Evolutionary conservation across 2,329 filamentous ascomycete genomes (phyloP), one percentile per base, ranked within the genome.

Genomic region (Pestalotiopsis sp.): DNA sequence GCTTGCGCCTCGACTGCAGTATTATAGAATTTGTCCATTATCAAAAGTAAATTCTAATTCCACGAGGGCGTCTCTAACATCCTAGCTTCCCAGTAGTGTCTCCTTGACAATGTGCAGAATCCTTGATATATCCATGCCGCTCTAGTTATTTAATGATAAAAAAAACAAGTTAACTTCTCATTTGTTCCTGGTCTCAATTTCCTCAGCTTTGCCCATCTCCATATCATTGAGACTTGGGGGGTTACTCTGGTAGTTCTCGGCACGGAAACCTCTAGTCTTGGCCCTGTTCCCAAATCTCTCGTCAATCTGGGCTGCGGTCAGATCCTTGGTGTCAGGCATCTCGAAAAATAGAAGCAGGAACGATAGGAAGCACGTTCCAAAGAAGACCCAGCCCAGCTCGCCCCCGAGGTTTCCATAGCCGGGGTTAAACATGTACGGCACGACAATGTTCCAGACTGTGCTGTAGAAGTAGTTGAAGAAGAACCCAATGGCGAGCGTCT

Each of bases 391-490:
- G 30, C 63, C 63, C 44, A 57, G 22, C 20, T 52, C 26, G 14
- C 44, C 63, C 4, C 63, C 63, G 4, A 65, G 63, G 63, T 65
- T 57, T 22, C 63, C 63, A 4, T 65, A 55, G 22, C 63, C 63
- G 13, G 63, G 40, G 24, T 65, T 65, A 14, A 65, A 65, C 63
- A 65, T 65, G 63, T 65, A 65, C 7, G 63, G 63, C 44, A 65
- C 63, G n/a, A 65, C 63, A 10, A 65, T 38, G 26, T 65, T 65
- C 63, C 63, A 65, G 13, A 65, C 30, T 17, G 63, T 65, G 24
- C 63, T 65, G 26, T 65, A 65, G 63, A 65, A 65, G 26, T 65
- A 65, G 63, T 65, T 65, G 63, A 65, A 65, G 30, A 65, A 65
- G 63, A 65, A 65, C 5, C 63, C 63, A 39, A 65, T 57, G 48